A percentile compares a stretch with the other conserved stretches of the same genome.
These are phyloP conservation scores for Brassica carinata DNA, from an alignment of 345 rosid genomes.

Conservation along the genomic window DNA sequence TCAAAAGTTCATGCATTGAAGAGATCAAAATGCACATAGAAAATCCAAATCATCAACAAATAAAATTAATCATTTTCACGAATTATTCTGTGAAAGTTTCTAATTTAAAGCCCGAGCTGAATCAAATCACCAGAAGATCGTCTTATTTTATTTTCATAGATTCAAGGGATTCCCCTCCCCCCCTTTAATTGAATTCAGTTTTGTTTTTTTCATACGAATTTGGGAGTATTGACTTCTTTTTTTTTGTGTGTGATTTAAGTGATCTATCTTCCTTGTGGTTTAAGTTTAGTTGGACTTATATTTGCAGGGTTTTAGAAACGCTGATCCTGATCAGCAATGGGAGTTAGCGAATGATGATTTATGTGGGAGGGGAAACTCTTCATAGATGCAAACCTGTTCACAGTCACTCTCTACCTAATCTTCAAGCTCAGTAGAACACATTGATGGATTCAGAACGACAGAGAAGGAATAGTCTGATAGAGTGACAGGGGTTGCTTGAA, in stretches of 20 bases:
- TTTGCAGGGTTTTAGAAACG: too few relatives aligned
- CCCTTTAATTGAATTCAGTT: background rate
- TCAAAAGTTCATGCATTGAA: too few relatives aligned
- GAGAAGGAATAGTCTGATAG: background rate
- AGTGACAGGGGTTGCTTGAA: background rate
- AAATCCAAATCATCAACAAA: background rate
- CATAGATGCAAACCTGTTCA: background rate
- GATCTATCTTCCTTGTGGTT: too few relatives aligned
- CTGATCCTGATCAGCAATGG: too few relatives aligned
- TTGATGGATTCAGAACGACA: background rate
- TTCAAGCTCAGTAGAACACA: background rate
- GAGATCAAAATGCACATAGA: too few relatives aligned
- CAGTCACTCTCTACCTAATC: background rate
- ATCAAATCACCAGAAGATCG: background rate
- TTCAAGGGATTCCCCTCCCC: background rate
- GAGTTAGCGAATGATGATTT: too few relatives aligned
- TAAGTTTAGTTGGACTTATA: background rate
- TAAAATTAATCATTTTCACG: background rate
- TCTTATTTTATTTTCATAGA: background rate
- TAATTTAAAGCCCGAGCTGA: background rate
- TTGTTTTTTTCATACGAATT: too few relatives aligned
- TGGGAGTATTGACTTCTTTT: too few relatives aligned
- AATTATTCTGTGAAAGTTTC: background rate
- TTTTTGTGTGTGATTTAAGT: too few relatives aligned
- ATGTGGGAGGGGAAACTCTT: background rate